A percentile compares a stretch with the other conserved stretches of the same genome.
phyloP scores from a whole-genome alignment of 306 rosid genomes.

The Hippophae gyantsensis region DNA sequence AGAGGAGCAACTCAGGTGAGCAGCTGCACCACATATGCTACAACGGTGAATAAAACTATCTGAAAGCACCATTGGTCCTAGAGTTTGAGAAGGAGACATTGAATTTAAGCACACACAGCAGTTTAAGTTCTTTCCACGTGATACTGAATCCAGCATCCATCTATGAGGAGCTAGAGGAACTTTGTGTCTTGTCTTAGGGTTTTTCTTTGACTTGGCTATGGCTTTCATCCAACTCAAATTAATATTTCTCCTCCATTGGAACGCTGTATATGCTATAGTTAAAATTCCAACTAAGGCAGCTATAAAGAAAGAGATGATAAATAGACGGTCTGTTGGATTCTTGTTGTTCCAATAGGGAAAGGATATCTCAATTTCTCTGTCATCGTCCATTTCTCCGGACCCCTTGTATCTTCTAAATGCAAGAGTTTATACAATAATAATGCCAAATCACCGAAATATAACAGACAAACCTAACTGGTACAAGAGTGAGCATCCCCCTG shows the following conservation, averaged over 20 bases:
- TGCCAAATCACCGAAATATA: conserved; percentile 10
- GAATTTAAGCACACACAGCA: conserved; percentile 86
- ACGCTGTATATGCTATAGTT: conserved; percentile 83
- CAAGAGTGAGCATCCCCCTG: neutral
- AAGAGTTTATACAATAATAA: conserved; percentile 11
- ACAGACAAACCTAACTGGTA: conserved; percentile 13
- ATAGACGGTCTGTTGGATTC: conserved; percentile 72
- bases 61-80: conserved; percentile 70
- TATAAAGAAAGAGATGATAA: conserved; percentile 51
- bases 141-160: conserved; percentile 69
- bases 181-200: conserved; percentile 65
- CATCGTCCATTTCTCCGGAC: conserved; percentile 60
- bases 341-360: conserved; percentile 63
- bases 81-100: conserved; percentile 71
- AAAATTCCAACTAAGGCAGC: conserved; percentile 86
- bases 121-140: conserved; percentile 81
- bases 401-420: conserved; percentile 5
- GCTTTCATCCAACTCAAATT: conserved; percentile 96
- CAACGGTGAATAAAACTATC: conserved; percentile 76
- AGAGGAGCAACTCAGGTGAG: conserved; percentile 81
- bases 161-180: conserved; percentile 68
- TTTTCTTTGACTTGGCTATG: conserved; percentile 81
- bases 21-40: conserved; percentile 71
- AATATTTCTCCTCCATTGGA: conserved; percentile 95
- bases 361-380: conserved; percentile 52